Evolutionary conservation across 1,284 basidiomycete species (phyloP).

Genomic region (Tilletia indica): DNA sequence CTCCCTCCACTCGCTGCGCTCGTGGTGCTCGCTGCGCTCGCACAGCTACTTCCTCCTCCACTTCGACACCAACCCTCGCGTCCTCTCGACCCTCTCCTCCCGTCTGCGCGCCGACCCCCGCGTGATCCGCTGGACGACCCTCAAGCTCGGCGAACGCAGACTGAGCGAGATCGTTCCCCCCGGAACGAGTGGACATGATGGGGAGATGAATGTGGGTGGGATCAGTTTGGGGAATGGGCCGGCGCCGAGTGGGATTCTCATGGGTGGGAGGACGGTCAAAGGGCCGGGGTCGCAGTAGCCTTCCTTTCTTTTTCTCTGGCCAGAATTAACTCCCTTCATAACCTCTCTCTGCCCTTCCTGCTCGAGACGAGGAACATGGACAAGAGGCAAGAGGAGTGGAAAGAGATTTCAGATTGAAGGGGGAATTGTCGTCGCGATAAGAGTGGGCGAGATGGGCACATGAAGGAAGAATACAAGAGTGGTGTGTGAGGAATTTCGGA

Average conservation of each 20-base stretch:
- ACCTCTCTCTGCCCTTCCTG: too few species aligned
- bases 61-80: constrained; percentile 77
- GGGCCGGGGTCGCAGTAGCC: neutral
- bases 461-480: neutral
- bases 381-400: neutral
- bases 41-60: constrained; percentile 82
- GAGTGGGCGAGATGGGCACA: neutral
- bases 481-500: too few species aligned
- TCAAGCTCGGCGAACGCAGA: constrained; percentile 71
- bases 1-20: neutral
- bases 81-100: constrained; percentile 66
- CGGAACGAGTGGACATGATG: neutral
- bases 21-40: constrained; percentile 12
- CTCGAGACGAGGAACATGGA: neutral
- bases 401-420: neutral
- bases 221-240: neutral
- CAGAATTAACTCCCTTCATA: neutral
- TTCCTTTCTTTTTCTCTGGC: neutral
- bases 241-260: neutral
- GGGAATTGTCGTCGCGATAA: neutral
- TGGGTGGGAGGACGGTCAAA: constrained; percentile 8
- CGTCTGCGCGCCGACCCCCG: constrained; percentile 75
- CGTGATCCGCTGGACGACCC: constrained; percentile 76
- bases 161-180: constrained; percentile 56
- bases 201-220: neutral